Evolutionary conservation across 2,329 filamentous ascomycete species (phyloP).

Genomic region (Coniella lustricola): DNA sequence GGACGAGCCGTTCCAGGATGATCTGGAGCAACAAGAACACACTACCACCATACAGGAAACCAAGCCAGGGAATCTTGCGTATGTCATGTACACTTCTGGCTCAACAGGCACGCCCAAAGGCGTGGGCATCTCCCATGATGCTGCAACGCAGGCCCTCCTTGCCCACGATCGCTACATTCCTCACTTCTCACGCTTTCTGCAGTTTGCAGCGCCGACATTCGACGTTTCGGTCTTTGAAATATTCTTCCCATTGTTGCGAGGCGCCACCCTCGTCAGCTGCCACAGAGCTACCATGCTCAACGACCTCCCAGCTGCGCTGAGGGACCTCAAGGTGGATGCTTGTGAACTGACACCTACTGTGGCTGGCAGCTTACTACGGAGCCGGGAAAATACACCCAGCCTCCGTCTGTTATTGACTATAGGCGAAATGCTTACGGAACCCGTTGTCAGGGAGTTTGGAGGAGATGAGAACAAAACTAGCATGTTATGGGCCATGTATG

Average conservation of each 20-base stretch:
- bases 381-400: conserved; percentile 57
- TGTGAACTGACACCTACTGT: conserved; percentile 88
- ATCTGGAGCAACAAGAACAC: not conserved
- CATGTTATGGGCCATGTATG: conserved; percentile 89
- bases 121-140: conserved; percentile 71
- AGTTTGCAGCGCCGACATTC: conserved; percentile 89
- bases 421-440: conserved; percentile 81
- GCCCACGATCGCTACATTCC: conserved; percentile 77
- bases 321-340: conserved; percentile 63
- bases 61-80: conserved; percentile 52
- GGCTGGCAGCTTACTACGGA: conserved; percentile 66
- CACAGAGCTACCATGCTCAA: conserved; percentile 64
- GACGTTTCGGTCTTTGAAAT: conserved; percentile 94
- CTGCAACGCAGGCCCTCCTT: conserved; percentile 73
- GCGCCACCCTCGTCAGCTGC: conserved; percentile 65
- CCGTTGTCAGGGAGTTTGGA: conserved; percentile 75
- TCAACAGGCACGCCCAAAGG: conserved; percentile 87
- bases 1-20: not conserved
- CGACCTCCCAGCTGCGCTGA: conserved; percentile 64
- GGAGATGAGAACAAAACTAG: conserved; percentile 43
- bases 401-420: conserved; percentile 75
- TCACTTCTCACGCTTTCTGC: conserved; percentile 69
- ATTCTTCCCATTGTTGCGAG: conserved; percentile 76
- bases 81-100: conserved; percentile 90
- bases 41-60: conserved; percentile 9